These are phyloP conservation scores for Ganoderma resinaceum DNA, from an alignment of 1,284 basidiomycete genomes.

Conservation along the genomic window DNA sequence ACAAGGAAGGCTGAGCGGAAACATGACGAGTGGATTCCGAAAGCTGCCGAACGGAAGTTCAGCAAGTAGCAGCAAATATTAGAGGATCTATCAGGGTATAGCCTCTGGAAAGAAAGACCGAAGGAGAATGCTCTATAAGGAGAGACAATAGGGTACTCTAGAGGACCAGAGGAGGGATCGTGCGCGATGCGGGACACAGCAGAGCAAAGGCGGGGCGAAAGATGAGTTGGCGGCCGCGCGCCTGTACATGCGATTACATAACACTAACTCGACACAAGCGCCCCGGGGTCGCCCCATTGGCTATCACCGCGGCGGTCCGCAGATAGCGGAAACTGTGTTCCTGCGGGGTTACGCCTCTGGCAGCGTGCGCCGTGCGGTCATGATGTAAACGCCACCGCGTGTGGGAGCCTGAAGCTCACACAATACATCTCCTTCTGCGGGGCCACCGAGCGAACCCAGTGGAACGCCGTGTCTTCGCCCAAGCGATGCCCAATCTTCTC, in stretches of 20 bases:
- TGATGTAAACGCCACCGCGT: slow-evolving; percentile 52
- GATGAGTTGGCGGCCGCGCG: slow-evolving; percentile 35
- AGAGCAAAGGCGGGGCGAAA: slow-evolving; percentile 18
- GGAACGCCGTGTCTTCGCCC: slow-evolving; percentile 61
- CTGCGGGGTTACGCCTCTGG: neutral
- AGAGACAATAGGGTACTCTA: slow-evolving; percentile 36
- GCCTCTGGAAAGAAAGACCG: slow-evolving; percentile 28
- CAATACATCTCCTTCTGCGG: slow-evolving; percentile 99
- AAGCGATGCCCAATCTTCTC: slow-evolving; percentile 67
- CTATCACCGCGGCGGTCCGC: slow-evolving; percentile 9
- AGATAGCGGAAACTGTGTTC: slow-evolving; percentile 7
- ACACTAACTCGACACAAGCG: neutral
- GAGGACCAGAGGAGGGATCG: slow-evolving; percentile 15
- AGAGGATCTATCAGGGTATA: slow-evolving; percentile 31
- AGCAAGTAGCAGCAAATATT: slow-evolving; percentile 16
- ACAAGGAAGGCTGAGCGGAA: slow-evolving; percentile 41
- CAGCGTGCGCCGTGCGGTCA: slow-evolving; percentile 5
- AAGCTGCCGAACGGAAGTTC: slow-evolving; percentile 1
- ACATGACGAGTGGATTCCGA: slow-evolving; percentile 30
- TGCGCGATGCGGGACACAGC: slow-evolving; percentile 7
- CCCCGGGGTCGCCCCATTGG: slow-evolving; percentile 8
- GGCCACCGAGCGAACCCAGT: slow-evolving; percentile 91
- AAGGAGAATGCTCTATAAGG: slow-evolving; percentile 31
- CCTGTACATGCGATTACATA: neutral
- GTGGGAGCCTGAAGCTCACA: slow-evolving; percentile 88